Base-by-base conservation (phyloP, 768 basidiomycete species). In the Termitomyces sp. region DNA sequence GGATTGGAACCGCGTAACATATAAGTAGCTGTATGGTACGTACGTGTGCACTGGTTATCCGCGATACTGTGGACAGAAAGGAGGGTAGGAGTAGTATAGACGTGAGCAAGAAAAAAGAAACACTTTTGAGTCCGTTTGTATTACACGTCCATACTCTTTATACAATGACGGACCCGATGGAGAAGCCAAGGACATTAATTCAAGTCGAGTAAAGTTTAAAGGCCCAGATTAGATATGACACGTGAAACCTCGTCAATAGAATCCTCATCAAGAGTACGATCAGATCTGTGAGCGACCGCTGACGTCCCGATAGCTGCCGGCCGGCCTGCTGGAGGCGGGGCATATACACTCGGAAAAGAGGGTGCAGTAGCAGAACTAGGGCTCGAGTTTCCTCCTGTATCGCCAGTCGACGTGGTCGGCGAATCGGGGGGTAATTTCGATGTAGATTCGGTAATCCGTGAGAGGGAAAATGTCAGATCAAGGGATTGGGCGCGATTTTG, bases 401-500 rank as follows among this genome's bases (percentile, higher is more conserved):
- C 89, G 27, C 85, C 85, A 0, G 82, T 83, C 9, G 91, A 91
- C 6, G 84, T 89, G 39, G 89, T 91, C 0, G 91, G 91, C 1
- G 91, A 93, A 52, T 91, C 89, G 41, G 83, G 86, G 27, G 82
- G 81, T 47, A 86, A 74, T 54, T 81, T 77, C 56, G 85, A 78
- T 44, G 76, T 68, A 20, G 85, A 80, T 67, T 91, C 91, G 5
- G 86, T 85, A 64, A 93, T 91, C 55, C 86, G 86, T n/a, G 86
- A 87, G 33, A 94, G 80, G 6, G 93, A 93, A 63, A 85, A 85
- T 0, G 90, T 93, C 63, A 96, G 76, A 69, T 96, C 93, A 49
- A 96, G 85, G 5, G 89, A 92, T 69, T 95, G 93, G 0, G 93
- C 93, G 18, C 93, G 88, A 65, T 92, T 92, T 61, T 87, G 87